Base-by-base conservation (phyloP, 352 stramenopile species). In the Blastocystis sp. region DNA sequence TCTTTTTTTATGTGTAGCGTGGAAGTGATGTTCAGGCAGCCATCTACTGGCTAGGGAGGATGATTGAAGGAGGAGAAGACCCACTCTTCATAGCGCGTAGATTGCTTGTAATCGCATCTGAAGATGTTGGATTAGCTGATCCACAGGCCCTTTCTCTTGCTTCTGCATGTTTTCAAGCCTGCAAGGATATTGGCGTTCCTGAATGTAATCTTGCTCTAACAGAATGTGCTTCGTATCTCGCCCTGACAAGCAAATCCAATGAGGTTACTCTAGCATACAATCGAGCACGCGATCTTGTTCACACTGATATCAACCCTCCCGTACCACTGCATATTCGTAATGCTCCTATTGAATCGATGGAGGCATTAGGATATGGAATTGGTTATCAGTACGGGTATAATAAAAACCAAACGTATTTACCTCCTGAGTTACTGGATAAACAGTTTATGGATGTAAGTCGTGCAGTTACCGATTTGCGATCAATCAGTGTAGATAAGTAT, bases 1-100 rank as follows among this genome's bases (percentile, higher is more conserved):
- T n/a, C 30, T 15, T 9, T 6, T 11, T 11, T 79, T 9, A 54
- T 17, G 2, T 15, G 9, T 42, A 89, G 6, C 93, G 94, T 40
- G 93, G 94, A 4, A 96, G 93, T 54, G 93, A 95, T 69, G 92
- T 93, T 57, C 94, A 94, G 60, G 94, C 92, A 3, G 91, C 94
- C 3, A 91, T 96, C 0, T 96, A 96, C 77, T 96, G 93, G 93
- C 90, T 96, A 22, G 94, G 90, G 15, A 91, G 93, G 7, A 96
- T 96, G 94, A 91, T 96, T 1, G 92, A 95, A 88, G 93, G 92
- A 2, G 93, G 94, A 7, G 94, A 96, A 66, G 95, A 95, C 24
- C 93, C 94, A 11, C 70, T 95, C 33, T 89, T 92, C 51, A 92
- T 96, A 33, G 93, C 92, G 2, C 90, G 94, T 0, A 92, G 94